Percentiles rank a stretch among this genome's conserved stretches.
Evolutionary conservation across 1,284 basidiomycete species (phyloP).

Genomic region (Ceratobasidium sp.): DNA sequence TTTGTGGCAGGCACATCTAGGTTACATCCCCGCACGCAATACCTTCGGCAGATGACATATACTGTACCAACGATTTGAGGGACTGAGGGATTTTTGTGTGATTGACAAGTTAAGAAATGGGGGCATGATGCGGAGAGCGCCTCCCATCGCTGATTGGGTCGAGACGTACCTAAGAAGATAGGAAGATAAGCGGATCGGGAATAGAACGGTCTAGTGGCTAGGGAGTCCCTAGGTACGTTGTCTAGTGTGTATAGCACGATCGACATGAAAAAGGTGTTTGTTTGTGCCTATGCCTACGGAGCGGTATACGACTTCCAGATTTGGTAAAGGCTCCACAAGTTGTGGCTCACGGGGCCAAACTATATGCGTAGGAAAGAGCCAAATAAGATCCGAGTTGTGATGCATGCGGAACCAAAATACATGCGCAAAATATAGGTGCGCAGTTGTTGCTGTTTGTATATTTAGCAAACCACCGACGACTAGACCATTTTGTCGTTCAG

Average conservation of each 20-base stretch:
- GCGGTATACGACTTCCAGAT: not conserved
- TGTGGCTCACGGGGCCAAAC: not conserved
- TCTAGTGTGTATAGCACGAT: conserved; percentile 3
- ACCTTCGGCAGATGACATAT: conserved; percentile 16
- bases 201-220: conserved; percentile 10
- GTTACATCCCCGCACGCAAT: conserved; percentile 3
- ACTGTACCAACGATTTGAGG: conserved; percentile 30
- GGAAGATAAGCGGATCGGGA: conserved; percentile 13
- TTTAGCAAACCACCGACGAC: not conserved
- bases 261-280: conserved; percentile 8
- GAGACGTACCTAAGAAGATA: conserved; percentile 6
- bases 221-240: not conserved
- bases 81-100: conserved; percentile 39
- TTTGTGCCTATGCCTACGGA: conserved; percentile 12
- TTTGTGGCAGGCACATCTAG: conserved; percentile 4
- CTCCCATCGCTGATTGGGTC: conserved; percentile 1
- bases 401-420: not conserved
- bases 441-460: not conserved
- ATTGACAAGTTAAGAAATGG: conserved; percentile 24
- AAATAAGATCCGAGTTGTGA: not conserved
- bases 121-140: conserved; percentile 1
- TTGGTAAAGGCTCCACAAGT: too few species aligned
- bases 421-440: not conserved
- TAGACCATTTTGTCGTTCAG: not conserved
- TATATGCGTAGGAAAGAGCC: not conserved